These are phyloP conservation scores for Flaveria brownii DNA, from an alignment of 129 eudicot genomes.

Conservation along the genomic window DNA sequence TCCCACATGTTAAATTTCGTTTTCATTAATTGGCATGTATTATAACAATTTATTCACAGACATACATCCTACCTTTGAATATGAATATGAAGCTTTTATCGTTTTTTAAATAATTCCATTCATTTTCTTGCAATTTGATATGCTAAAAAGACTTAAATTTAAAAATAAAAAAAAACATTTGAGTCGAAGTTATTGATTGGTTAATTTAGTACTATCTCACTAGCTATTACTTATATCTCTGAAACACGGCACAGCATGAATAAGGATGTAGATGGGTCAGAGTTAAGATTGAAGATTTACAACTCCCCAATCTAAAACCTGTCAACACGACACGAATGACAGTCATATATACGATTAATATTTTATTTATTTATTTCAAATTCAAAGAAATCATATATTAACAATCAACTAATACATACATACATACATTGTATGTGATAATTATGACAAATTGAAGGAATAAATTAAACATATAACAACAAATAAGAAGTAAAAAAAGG, in stretches of 20 bases:
- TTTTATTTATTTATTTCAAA: background rate
- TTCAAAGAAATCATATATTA: background rate
- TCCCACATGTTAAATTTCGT: background rate
- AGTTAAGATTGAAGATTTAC: too few species aligned
- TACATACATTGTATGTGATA: background rate
- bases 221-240: too few species aligned
- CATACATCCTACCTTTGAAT: background rate
- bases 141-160: too few species aligned
- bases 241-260: too few species aligned
- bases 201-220: too few species aligned
- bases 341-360: too few species aligned
- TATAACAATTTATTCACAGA: background rate
- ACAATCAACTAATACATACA: background rate
- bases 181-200: too few species aligned
- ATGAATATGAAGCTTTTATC: too few species aligned
- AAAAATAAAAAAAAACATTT: too few species aligned
- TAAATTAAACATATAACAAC: background rate
- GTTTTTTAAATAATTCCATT: background rate
- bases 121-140: background rate
- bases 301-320: too few species aligned
- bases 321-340: too few species aligned
- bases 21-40: background rate
- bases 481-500: background rate
- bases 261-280: too few species aligned
- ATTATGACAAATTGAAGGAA: background rate